Conservation (phyloP, 768 basidiomycete genomes). For the Lentinula detonsa region DNA sequence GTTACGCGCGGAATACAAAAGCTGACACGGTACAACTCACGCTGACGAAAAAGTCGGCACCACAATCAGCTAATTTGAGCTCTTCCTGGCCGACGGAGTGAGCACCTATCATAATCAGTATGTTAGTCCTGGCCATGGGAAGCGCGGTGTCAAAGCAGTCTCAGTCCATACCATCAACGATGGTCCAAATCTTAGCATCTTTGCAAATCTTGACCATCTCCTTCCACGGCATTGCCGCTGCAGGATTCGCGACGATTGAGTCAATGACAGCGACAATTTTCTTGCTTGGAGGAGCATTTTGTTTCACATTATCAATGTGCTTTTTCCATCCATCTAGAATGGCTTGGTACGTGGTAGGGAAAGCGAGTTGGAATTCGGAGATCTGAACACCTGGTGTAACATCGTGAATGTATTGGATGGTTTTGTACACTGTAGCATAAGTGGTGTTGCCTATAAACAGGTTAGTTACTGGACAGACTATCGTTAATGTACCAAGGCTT, state of each 20-base stretch:
- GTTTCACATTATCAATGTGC: conserved; percentile 16
- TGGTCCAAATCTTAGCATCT: conserved; percentile 42
- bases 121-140: no score
- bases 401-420: conserved; percentile 46
- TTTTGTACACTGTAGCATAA: conserved; percentile 43
- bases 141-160: not conserved
- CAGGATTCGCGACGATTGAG: conserved; percentile 43
- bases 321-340: conserved; percentile 45
- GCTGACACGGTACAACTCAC: conserved; percentile 24
- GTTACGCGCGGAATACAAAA: not conserved
- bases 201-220: conserved; percentile 49
- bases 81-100: conserved; percentile 58
- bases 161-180: conserved; percentile 35
- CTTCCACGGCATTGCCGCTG: conserved; percentile 51
- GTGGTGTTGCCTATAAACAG: conserved; percentile 41
- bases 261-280: conserved; percentile 56
- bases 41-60: conserved; percentile 56
- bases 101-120: conserved; percentile 28
- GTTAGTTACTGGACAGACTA: conserved; percentile 1
- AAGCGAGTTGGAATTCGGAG: conserved; percentile 37
- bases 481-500: conserved; percentile 15
- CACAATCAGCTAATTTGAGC: conserved; percentile 37
- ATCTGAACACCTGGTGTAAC: conserved; percentile 36
- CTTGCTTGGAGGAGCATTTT: not conserved
- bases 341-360: conserved; percentile 43